A percentile compares a stretch with the other conserved stretches of the same genome.
Evolutionary conservation across 2,329 filamentous ascomycete species (phyloP).

Genomic region (Aspergillus ruber): DNA sequence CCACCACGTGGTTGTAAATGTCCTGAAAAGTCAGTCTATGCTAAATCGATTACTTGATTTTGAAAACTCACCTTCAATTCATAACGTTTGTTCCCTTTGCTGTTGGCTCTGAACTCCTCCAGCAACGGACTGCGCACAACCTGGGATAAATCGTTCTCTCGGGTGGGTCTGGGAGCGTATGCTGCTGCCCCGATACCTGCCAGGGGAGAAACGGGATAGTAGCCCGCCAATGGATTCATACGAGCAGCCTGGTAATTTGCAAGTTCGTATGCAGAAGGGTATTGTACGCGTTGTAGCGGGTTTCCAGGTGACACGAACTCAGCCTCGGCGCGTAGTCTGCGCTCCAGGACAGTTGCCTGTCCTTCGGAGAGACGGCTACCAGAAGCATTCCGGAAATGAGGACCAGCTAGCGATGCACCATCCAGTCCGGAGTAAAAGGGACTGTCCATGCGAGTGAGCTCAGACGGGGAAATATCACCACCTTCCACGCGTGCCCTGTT

Average conservation of each 20-base stretch:
- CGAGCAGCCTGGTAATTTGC: constrained; percentile 23
- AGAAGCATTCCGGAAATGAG: constrained; percentile 40
- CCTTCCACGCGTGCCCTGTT: constrained; percentile 37
- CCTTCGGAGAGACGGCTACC: constrained; percentile 37
- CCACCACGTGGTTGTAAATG: constrained; percentile 79
- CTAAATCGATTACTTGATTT: not conserved
- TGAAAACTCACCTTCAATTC: constrained; percentile 61
- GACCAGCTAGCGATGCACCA: constrained; percentile 33
- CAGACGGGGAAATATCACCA: constrained; percentile 41
- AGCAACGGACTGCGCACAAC: constrained; percentile 65
- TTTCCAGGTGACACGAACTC: constrained; percentile 24
- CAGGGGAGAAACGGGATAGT: constrained; percentile 30
- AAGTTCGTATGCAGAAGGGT: constrained; percentile 28
- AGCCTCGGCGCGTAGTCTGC: constrained; percentile 42
- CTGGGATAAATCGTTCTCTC: constrained; percentile 54
- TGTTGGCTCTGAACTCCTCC: constrained; percentile 69
- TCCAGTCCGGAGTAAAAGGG: constrained; percentile 42
- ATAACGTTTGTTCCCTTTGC: constrained; percentile 66
- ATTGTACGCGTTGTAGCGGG: constrained; percentile 25
- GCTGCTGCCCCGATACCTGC: constrained; percentile 24
- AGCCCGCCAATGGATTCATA: constrained; percentile 30
- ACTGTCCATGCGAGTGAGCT: constrained; percentile 41
- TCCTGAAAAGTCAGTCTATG: constrained; percentile 45
- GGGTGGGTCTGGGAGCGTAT: constrained; percentile 39
- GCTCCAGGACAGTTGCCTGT: constrained; percentile 43